Evolutionary conservation across 352 stramenopile genomes (phyloP), one percentile per base, ranked within the genome.

Genomic region (Phytophthora syringae): DNA sequence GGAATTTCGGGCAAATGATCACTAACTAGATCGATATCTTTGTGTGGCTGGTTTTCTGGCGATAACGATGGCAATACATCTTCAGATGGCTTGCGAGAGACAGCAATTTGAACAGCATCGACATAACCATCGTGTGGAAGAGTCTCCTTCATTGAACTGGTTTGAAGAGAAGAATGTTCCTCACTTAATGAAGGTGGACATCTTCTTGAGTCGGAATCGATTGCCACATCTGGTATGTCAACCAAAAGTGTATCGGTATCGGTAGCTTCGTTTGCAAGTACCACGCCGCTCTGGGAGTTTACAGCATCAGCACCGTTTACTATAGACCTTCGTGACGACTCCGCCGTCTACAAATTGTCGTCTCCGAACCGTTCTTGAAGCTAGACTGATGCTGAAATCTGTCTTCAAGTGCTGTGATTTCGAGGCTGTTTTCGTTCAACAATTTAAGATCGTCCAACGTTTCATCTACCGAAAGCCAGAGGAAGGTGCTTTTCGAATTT

Each of bases 1-100:
- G 64, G 64, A 7, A 72, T 65, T n/a, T 70, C 62, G 10, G 30
- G 62, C 18, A 70, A 16, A 37, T 52, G 28, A 6, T 64, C 62
- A 55, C 65, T n/a, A 12, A 20, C 30, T n/a, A 66, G 7, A 13
- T 21, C 47, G 9, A 55, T 18, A 18, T 64, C 11, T 43, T 16
- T 11, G 13, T 12, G 11, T n/a, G 37, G 37, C 4, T 43, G 37
- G 16, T 43, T 43, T 21, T 22, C 12, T 43, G n/a, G 37, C 7
- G 5, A 10, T 28, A 30, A 13, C 11, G 15, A 49, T 30, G 21
- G 20, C 0, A n/a, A 15, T n/a, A n/a, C 32, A 15, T n/a, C 1
- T n/a, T 39, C 32, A 49, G 42, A 22, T n/a, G 16, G 11, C 37
- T 22, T 43, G 37, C 20, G 7, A 0, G 37, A 22, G 16, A 7